phyloP scores from a whole-genome alignment of 2,329 filamentous ascomycete genomes.

The Aspergillus bombycis region DNA sequence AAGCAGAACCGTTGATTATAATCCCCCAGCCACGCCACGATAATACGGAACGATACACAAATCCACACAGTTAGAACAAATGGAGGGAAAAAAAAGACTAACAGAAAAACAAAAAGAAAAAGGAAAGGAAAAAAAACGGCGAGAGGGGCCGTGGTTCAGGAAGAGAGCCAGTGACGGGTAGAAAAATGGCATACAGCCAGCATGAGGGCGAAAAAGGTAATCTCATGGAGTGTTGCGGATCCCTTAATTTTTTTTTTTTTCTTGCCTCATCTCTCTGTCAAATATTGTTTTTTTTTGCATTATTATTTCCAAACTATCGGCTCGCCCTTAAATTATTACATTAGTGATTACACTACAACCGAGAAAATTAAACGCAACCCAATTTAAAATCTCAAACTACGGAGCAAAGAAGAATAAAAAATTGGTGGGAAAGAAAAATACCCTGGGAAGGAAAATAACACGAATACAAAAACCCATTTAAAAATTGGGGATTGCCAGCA shows the following conservation, averaged over 20 bases:
- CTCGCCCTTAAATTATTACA: not conserved
- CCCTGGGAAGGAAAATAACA: not conserved
- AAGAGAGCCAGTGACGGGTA: constrained; percentile 22
- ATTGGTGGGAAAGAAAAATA: not conserved
- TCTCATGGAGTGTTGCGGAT: constrained; percentile 25
- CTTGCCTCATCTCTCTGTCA: not conserved
- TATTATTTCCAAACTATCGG: not conserved
- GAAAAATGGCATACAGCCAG: constrained; percentile 23
- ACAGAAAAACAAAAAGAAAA: constrained; percentile 1
- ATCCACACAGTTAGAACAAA: not conserved
- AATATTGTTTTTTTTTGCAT: not conserved
- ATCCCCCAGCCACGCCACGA: constrained; percentile 3
- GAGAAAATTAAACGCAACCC: constrained; percentile 1
- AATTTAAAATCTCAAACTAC: not conserved
- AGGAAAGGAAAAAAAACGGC: not conserved
- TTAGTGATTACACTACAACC: not conserved
- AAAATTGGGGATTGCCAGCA: not conserved
- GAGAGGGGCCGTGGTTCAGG: constrained; percentile 22
- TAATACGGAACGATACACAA: constrained; percentile 3
- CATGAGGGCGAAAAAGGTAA: constrained; percentile 28
- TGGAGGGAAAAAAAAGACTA: not conserved
- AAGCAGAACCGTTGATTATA: not conserved
- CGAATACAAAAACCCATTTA: not conserved
- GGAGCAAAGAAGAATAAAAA: not conserved
- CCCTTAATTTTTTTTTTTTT: constrained; percentile 13